Evolutionary conservation across 441 rosid genomes (phyloP).

Genomic region (Brassica balearica): DNA sequence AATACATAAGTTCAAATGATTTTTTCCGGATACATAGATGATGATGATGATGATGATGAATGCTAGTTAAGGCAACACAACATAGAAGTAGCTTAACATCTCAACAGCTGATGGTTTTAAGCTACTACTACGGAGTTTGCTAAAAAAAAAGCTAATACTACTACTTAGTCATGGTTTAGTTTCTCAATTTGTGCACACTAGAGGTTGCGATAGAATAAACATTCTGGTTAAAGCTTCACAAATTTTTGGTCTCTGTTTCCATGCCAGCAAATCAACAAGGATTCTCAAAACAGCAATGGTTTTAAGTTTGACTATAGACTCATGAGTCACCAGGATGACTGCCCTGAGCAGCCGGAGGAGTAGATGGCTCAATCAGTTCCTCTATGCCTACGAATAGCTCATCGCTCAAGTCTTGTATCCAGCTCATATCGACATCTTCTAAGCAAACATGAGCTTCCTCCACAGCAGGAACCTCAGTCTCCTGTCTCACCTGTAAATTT

Average conservation of each 20-base stretch:
- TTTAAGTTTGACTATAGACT: conserved; percentile 22
- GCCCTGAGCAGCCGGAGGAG: conserved; percentile 32
- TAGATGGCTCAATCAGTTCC: conserved; percentile 30
- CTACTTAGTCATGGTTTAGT: not conserved
- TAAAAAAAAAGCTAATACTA: not conserved
- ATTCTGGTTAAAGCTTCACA: not conserved
- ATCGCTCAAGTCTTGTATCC: conserved; percentile 43
- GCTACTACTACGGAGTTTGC: not conserved
- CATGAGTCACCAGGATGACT: conserved; percentile 11
- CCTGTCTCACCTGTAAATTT: conserved; percentile 22
- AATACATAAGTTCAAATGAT: not conserved
- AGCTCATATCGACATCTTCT: conserved; percentile 35
- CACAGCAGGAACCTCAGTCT: not conserved
- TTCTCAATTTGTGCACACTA: not conserved
- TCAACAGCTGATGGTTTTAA: not conserved
- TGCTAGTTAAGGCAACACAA: conserved; percentile 4
- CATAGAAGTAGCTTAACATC: not conserved
- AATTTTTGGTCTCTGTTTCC: not conserved
- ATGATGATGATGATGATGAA: not conserved
- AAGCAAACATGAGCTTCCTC: conserved; percentile 18
- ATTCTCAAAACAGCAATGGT: conserved; percentile 4
- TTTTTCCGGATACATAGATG: not conserved
- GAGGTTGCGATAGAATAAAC: not conserved
- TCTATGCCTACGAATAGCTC: conserved; percentile 23
- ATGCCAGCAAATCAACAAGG: not conserved